Evolutionary conservation across 352 stramenopile genomes (phyloP).

Genomic region (Pythium utonaiense): DNA sequence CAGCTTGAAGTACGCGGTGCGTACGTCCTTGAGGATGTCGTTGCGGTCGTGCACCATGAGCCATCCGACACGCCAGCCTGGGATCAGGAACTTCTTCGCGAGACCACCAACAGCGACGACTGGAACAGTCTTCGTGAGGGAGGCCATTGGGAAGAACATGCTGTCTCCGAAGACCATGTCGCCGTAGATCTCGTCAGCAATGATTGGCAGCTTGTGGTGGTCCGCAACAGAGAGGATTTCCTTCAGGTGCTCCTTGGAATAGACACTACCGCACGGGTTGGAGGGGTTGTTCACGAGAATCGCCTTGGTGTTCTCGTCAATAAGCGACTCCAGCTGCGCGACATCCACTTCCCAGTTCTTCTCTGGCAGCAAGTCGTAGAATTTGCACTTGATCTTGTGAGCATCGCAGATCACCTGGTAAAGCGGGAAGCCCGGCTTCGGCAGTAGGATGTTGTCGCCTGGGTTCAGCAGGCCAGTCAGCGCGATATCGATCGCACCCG

Average conservation of each 20-base stretch:
- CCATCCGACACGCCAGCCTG: conserved; percentile 95
- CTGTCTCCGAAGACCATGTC: conserved; percentile 78
- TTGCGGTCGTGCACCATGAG: conserved; percentile 92
- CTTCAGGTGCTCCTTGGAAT: conserved; percentile 80
- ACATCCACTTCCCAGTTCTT: conserved; percentile 93
- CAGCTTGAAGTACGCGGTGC: conserved; percentile 87
- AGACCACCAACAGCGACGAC: conserved; percentile 83
- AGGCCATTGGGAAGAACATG: conserved; percentile 81
- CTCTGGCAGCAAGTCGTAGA: conserved; percentile 89
- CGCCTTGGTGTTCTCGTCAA: conserved; percentile 83
- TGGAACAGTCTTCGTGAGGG: conserved; percentile 75
- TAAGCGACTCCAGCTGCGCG: conserved; percentile 84
- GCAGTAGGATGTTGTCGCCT: conserved; percentile 91
- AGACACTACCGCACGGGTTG: conserved; percentile 95
- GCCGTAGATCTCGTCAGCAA: conserved; percentile 87
- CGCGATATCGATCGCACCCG: conserved; percentile 91
- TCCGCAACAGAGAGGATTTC: conserved; percentile 75
- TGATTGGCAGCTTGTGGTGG: conserved; percentile 89
- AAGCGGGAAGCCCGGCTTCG: conserved; percentile 92
- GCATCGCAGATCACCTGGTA: conserved; percentile 94
- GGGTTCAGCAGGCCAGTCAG: conserved; percentile 89
- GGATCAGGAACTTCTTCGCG: conserved; percentile 95
- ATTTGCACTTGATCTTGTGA: conserved; percentile 88
- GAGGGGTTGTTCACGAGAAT: conserved; percentile 96
- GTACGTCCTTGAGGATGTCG: conserved; percentile 72